Conservation (phyloP, 2,329 filamentous ascomycete species). For the Cladophialophora immunda region DNA sequence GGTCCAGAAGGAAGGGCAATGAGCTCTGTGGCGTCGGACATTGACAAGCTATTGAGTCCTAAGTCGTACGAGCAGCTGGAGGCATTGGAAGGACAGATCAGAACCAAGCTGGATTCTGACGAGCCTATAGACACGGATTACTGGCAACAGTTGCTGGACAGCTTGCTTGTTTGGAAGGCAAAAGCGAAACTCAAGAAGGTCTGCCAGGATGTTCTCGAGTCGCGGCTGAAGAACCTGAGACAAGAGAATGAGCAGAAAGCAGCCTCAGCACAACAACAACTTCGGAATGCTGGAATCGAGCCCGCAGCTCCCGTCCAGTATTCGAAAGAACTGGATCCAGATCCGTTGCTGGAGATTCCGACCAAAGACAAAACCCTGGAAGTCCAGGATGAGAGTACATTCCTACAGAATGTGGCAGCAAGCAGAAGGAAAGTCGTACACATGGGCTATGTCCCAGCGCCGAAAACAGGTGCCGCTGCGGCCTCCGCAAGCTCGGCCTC, state of each 20-base stretch:
- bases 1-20: constrained; percentile 75
- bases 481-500: constrained; percentile 44
- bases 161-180: constrained; percentile 88
- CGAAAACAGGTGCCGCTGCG: constrained; percentile 48
- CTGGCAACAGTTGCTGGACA: constrained; percentile 91
- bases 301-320: constrained; percentile 44
- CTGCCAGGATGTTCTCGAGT: constrained; percentile 76
- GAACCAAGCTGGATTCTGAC: constrained; percentile 82
- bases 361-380: constrained; percentile 70
- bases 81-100: constrained; percentile 85
- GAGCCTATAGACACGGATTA: constrained; percentile 97
- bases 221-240: constrained; percentile 71
- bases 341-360: constrained; percentile 70
- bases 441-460: constrained; percentile 72
- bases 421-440: constrained; percentile 70
- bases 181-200: constrained; percentile 83
- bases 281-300: constrained; percentile 51
- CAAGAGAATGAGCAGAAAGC: constrained; percentile 75
- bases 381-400: constrained; percentile 62
- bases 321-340: constrained; percentile 66
- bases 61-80: constrained; percentile 90
- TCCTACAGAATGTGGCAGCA: constrained; percentile 64
- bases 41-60: constrained; percentile 84
- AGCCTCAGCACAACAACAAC: constrained; percentile 41
- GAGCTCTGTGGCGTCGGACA: constrained; percentile 82